These are phyloP conservation scores for Xylaria bambusicola DNA, from an alignment of 495 filamentous ascomycete species.

Conservation along the genomic window DNA sequence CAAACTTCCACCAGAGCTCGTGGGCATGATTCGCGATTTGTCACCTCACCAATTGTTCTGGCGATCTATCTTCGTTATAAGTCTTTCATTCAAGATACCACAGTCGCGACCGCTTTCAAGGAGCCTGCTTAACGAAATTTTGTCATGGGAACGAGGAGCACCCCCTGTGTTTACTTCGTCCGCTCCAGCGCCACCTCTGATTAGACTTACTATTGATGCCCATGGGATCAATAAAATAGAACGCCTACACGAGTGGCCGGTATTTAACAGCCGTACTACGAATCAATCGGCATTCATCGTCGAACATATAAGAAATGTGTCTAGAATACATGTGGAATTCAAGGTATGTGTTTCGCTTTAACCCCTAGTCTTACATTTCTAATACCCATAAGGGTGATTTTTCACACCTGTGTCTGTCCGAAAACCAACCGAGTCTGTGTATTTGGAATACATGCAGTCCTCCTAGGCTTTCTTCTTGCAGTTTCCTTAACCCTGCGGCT, in stretches of 20 bases:
- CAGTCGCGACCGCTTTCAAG: no score
- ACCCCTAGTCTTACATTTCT: no score
- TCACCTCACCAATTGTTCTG: no score
- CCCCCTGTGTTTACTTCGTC: no score
- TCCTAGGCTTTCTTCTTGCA: neutral
- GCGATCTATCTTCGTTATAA: no score
- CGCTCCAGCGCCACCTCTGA: neutral
- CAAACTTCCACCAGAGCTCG: no score
- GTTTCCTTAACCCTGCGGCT: neutral
- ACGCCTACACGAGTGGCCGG: neutral
- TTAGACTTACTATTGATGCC: neutral
- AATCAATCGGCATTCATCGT: neutral
- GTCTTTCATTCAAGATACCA: no score
- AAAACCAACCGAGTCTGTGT: constrained; percentile 7
- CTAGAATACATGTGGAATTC: neutral
- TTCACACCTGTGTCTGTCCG: neutral
- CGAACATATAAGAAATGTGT: neutral
- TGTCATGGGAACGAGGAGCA: no score
- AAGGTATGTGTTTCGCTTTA: no score
- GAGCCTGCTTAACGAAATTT: no score
- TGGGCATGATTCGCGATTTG: no score
- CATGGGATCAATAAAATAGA: neutral
- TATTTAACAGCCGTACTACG: neutral
- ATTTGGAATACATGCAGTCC: constrained; percentile 3
- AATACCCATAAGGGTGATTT: no score